Conservation (phyloP, 805 yeast species). For the Saccharomycopsis sp. region DNA sequence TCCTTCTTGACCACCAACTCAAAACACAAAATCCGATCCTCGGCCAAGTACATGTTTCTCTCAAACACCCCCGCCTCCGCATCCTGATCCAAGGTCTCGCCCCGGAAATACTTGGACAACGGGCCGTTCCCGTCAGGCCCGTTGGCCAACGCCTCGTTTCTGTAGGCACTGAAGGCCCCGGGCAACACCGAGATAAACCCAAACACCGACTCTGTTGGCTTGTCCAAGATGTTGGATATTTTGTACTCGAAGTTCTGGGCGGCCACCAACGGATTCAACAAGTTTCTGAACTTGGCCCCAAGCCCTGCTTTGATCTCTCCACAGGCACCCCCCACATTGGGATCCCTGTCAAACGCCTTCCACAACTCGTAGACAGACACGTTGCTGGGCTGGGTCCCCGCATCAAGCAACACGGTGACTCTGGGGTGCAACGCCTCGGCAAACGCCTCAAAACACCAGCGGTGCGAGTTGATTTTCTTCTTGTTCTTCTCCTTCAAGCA, state of each 20-base stretch:
- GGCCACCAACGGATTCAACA: slow-evolving; percentile 84
- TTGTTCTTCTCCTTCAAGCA: slow-evolving; percentile 86
- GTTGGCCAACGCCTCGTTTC: slow-evolving; percentile 71
- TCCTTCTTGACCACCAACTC: slow-evolving; percentile 83
- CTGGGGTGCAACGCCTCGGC: slow-evolving; percentile 76
- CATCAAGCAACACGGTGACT: slow-evolving; percentile 79
- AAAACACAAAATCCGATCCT: slow-evolving; percentile 91
- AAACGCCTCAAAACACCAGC: slow-evolving; percentile 96
- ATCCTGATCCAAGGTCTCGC: slow-evolving; percentile 71
- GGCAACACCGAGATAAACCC: slow-evolving; percentile 94
- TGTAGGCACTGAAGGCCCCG: slow-evolving; percentile 93
- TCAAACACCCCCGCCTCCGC: slow-evolving; percentile 76
- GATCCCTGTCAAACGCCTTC: slow-evolving; percentile 71
- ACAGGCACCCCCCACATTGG: slow-evolving; percentile 93
- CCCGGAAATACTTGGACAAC: slow-evolving; percentile 82
- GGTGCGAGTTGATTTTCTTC: slow-evolving; percentile 87
- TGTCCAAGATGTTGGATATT: slow-evolving; percentile 89
- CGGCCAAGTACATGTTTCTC: slow-evolving; percentile 95
- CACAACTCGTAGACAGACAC: slow-evolving; percentile 84
- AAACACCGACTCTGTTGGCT: slow-evolving; percentile 91
- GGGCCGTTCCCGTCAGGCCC: slow-evolving; percentile 74
- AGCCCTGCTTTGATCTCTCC: slow-evolving; percentile 89
- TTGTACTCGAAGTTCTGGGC: slow-evolving; percentile 97
- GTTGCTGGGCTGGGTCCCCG: slow-evolving; percentile 86
- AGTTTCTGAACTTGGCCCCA: slow-evolving; percentile 49